Evolutionary conservation across 768 basidiomycete species (phyloP).

Genomic region (Amanita subjunquillea): DNA sequence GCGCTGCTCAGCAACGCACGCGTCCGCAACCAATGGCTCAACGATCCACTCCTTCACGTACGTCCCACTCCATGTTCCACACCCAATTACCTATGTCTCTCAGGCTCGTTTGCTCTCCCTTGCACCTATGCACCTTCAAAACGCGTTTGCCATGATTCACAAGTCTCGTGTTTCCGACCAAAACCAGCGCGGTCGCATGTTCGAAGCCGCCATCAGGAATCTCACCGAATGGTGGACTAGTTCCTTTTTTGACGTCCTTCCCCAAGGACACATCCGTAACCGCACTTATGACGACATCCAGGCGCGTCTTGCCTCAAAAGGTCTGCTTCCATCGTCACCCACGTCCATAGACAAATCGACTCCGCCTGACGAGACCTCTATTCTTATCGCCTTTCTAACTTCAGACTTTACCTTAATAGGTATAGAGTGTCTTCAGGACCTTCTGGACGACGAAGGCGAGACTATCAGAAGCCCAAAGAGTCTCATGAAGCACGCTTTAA

Average conservation of each 20-base stretch:
- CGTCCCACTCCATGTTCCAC: conserved; percentile 15
- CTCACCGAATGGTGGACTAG: conserved; percentile 82
- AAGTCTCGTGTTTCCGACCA: conserved; percentile 74
- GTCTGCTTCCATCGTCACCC: conserved; percentile 7
- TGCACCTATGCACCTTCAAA: conserved; percentile 72
- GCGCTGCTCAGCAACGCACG: conserved; percentile 67
- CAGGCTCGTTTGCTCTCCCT: conserved; percentile 87
- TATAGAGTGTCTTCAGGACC: conserved; percentile 33
- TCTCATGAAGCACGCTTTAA: conserved; percentile 87
- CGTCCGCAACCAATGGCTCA: conserved; percentile 75
- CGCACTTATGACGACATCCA: conserved; percentile 72
- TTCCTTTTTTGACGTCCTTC: conserved; percentile 54
- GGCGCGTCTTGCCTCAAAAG: conserved; percentile 23
- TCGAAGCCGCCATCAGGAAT: conserved; percentile 68
- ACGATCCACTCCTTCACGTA: conserved; percentile 77
- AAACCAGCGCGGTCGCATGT: conserved; percentile 74
- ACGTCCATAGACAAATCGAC: not conserved
- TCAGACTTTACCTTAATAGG: conserved; percentile 11
- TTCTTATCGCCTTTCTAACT: not conserved
- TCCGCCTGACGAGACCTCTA: not conserved
- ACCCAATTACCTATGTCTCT: not conserved
- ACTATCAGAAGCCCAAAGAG: conserved; percentile 69
- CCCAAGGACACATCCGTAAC: conserved; percentile 61
- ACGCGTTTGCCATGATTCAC: conserved; percentile 72
- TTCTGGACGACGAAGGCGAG: conserved; percentile 51